Evolutionary conservation across 2,329 filamentous ascomycete species (phyloP).

Genomic region (Microcyclospora pomicola): DNA sequence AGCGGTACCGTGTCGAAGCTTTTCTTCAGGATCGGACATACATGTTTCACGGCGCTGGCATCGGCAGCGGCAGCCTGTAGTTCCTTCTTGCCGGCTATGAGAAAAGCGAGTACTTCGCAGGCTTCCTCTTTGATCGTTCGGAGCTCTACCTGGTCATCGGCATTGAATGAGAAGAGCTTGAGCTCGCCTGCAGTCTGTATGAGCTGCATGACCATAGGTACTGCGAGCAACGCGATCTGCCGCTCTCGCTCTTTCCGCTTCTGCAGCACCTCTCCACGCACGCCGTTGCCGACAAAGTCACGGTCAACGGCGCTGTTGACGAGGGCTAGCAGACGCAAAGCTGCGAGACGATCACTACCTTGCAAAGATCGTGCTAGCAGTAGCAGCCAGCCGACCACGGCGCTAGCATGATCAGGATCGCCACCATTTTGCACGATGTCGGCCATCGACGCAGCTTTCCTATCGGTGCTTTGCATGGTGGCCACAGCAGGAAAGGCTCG

Average conservation of each 20-base stretch:
- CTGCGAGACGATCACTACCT: conserved; percentile 27
- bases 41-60: conserved; percentile 45
- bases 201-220: conserved; percentile 36
- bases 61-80: conserved; percentile 76
- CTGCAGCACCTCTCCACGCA: conserved; percentile 15
- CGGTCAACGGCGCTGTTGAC: conserved; percentile 22
- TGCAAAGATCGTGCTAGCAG: conserved; percentile 29
- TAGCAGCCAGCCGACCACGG: conserved; percentile 35
- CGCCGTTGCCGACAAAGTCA: conserved; percentile 23
- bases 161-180: conserved; percentile 2
- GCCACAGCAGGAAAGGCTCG: conserved; percentile 32
- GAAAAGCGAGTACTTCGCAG: conserved; percentile 59
- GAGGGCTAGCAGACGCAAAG: conserved; percentile 27
- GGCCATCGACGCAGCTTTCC: conserved; percentile 5
- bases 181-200: conserved; percentile 25
- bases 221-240: conserved; percentile 31
- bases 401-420: conserved; percentile 31
- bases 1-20: conserved; percentile 48
- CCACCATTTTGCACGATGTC: conserved; percentile 7
- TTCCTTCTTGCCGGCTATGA: conserved; percentile 64
- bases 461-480: conserved; percentile 13
- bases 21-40: conserved; percentile 51
- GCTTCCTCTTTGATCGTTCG: conserved; percentile 52
- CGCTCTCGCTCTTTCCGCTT: conserved; percentile 27
- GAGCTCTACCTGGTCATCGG: conserved; percentile 22